Percentiles rank a stretch among this genome's conserved stretches.
Evolutionary conservation across 441 rosid genomes (phyloP).

Genomic region (Manihot esculenta): DNA sequence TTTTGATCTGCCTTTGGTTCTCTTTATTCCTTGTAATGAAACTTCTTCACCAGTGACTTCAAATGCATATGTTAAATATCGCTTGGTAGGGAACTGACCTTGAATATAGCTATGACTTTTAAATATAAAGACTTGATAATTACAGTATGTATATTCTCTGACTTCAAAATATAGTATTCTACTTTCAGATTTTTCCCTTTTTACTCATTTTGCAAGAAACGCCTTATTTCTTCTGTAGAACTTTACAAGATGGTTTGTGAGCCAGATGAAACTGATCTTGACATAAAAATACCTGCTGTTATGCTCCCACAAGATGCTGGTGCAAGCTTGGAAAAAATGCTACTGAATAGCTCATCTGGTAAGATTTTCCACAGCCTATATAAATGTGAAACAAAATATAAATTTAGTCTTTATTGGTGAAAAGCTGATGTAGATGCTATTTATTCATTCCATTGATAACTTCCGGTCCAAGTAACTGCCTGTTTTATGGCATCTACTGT

Average conservation of each 20-base stretch:
- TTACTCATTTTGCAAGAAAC: slow-evolving; percentile 8
- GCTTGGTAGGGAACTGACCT: too few relatives aligned
- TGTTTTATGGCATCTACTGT: background rate
- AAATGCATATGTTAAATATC: too few relatives aligned
- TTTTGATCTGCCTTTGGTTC: background rate
- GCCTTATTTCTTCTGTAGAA: slow-evolving; percentile 41
- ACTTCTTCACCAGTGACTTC: background rate
- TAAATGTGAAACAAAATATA: background rate
- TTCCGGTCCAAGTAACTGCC: background rate
- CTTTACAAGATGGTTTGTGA: slow-evolving; percentile 99
- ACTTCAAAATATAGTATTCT: too few relatives aligned
- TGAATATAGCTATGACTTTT: background rate
- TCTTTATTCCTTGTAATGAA: background rate
- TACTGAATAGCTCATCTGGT: slow-evolving; percentile 63
- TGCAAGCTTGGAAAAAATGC: slow-evolving; percentile 65
- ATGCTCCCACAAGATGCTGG: slow-evolving; percentile 99
- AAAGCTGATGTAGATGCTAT: too few relatives aligned
- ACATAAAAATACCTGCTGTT: slow-evolving; percentile 83
- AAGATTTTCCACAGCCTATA: slow-evolving; percentile 27
- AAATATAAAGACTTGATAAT: background rate
- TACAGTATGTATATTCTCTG: background rate
- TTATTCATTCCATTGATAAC: background rate
- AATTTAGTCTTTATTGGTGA: background rate
- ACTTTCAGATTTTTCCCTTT: background rate
- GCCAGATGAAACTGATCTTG: slow-evolving; percentile 90